Base-by-base conservation (phyloP, 2,329 filamentous ascomycete genomes). In the Pyricularia sp. region DNA sequence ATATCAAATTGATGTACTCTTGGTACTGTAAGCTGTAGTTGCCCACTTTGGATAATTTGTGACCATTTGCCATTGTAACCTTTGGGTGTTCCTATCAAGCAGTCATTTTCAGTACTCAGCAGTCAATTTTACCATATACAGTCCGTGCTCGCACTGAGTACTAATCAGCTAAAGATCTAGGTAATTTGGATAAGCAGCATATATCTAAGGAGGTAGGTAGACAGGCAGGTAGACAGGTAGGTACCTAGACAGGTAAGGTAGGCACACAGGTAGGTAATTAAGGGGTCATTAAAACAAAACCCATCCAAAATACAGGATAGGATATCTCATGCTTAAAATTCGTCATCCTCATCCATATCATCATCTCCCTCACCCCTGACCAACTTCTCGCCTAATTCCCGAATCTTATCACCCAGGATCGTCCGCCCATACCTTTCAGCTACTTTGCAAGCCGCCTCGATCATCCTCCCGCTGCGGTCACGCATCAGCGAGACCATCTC, bases 371-470 rank as follows among this genome's bases (percentile, higher is more conserved):
- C 25, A 14, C n/a, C 66, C 70, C 84, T 83, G 59, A 89, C 79
- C 76, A 88, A 84, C 76, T 83, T 84, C 82, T 97, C 94, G 0
- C 89, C 93, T 74, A 95, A 74, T 76, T 96, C 92, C 67, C 90
- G 85, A 75, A 99, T 98, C 86, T 98, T 98, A 75, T 94, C 92
- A 61, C 90, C 90, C 73, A 99, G 79, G 30, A 97, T 86, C 59
- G 86, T 85, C 70, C 92, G 84, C 11, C 92, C 92, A 80, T 96
- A 99, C 73, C 94, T 84, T 76, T 91, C 88, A 10, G 95, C 95
- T 66, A 99, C 88, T 84, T 96, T 97, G 69, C 89, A 88, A 1
- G 95, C 95, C 4, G 94, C 92, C 77, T 97, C 93, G 69, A 97
- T 79, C 92, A 97, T 97, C 77, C 91, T 90, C 23, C 94, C 94